These are phyloP conservation scores for Lactarius psammicola DNA, from an alignment of 768 basidiomycete species.

Conservation along the genomic window DNA sequence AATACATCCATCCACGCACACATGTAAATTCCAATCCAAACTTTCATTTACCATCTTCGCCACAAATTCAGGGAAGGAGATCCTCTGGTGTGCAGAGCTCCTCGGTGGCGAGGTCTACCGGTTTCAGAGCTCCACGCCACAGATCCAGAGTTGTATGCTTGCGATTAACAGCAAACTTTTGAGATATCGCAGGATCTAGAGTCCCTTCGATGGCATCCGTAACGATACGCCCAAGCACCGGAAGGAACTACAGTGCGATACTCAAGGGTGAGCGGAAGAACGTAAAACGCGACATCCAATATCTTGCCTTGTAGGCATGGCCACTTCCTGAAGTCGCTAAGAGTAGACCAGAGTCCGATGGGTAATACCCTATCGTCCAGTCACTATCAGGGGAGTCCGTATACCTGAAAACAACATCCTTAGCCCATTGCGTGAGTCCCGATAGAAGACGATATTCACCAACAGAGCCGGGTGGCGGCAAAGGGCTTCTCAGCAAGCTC, in stretches of 20 bases:
- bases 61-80: conserved; percentile 26
- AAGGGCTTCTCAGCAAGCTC: conserved; percentile 73
- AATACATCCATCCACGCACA: conserved; percentile 8
- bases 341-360: conserved; percentile 56
- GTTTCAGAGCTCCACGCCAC: conserved; percentile 33
- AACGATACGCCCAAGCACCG: conserved; percentile 76
- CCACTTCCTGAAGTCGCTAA: conserved; percentile 89
- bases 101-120: conserved; percentile 10
- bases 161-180: conserved; percentile 66
- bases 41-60: conserved; percentile 26
- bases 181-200: conserved; percentile 48
- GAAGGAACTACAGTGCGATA: conserved; percentile 64
- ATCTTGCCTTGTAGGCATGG: conserved; percentile 72
- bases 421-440: too few species aligned
- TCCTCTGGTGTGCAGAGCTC: conserved; percentile 22
- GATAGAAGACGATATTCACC: conserved; percentile 57
- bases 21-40: conserved; percentile 4
- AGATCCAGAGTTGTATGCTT: conserved; percentile 34
- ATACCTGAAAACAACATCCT: conserved; percentile 56
- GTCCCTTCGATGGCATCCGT: conserved; percentile 67
- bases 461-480: conserved; percentile 76
- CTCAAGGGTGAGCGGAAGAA: not conserved
- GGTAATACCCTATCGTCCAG: conserved; percentile 84
- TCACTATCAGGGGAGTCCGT: conserved; percentile 83
- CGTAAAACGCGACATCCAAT: conserved; percentile 27